Evolutionary conservation across 495 filamentous ascomycete genomes (phyloP).

Genomic region (Tetracladium marchalianum): DNA sequence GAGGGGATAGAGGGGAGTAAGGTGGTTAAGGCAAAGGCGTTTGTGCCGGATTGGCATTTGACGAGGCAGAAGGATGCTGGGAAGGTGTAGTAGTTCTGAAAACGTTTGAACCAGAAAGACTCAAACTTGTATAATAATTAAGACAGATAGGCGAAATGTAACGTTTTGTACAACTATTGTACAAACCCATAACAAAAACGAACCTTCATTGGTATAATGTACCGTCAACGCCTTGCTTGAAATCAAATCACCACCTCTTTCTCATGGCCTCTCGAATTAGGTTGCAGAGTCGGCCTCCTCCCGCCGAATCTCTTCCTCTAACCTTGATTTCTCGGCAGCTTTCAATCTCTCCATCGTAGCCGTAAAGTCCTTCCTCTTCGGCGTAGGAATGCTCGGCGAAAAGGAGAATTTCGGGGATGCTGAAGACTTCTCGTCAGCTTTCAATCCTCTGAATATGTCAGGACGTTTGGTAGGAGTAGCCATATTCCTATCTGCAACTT

Average conservation of each 20-base stretch:
- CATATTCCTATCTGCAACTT: slow-evolving; percentile 9
- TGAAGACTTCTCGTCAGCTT: slow-evolving; percentile 24
- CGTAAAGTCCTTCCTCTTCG: slow-evolving; percentile 17
- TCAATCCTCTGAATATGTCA: slow-evolving; percentile 21
- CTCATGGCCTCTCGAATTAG: not conserved
- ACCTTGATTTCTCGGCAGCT: slow-evolving; percentile 21
- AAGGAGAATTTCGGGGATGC: slow-evolving; percentile 24
- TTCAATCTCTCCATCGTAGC: slow-evolving; percentile 20
- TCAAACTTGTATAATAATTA: too few relatives aligned
- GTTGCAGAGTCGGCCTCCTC: slow-evolving; percentile 13
- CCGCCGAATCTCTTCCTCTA: slow-evolving; percentile 23
- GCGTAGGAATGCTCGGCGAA: slow-evolving; percentile 16
- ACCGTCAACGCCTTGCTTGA: slow-evolving; percentile 17
- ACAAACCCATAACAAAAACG: too few relatives aligned
- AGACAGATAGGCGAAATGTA: too few relatives aligned
- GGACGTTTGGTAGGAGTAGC: slow-evolving; percentile 22
- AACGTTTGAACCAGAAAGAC: too few relatives aligned
- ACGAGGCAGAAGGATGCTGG: slow-evolving; percentile 2
- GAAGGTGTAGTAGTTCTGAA: not conserved
- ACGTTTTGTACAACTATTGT: too few relatives aligned
- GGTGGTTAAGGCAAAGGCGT: slow-evolving; percentile 63
- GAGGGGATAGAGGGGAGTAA: slow-evolving; percentile 17
- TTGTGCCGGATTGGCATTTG: slow-evolving; percentile 69
- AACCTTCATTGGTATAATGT: too few relatives aligned
- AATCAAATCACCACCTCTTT: slow-evolving; percentile 1